Evolutionary conservation across 2,329 filamentous ascomycete genomes (phyloP).

Genomic region (Clonostachys sp.): DNA sequence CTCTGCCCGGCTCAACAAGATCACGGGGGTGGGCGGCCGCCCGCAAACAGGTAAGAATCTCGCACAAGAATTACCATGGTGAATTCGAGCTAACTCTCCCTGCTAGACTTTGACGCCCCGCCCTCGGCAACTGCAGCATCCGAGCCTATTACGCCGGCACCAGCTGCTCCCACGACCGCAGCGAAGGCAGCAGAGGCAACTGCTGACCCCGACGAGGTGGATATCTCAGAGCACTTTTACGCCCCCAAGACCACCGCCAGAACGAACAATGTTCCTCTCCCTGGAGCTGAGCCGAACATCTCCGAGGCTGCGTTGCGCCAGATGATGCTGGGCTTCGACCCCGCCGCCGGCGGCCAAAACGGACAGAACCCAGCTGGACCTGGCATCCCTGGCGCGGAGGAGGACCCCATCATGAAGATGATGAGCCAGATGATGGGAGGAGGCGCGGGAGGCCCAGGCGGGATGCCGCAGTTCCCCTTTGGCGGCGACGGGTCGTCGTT

Average conservation of each 20-base stretch:
- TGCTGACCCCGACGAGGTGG: slow-evolving; percentile 70
- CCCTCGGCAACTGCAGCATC: background rate
- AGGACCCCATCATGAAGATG: slow-evolving; percentile 54
- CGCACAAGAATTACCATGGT: slow-evolving; percentile 6
- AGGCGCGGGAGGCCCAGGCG: slow-evolving; percentile 18
- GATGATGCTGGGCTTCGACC: slow-evolving; percentile 57
- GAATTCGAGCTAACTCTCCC: background rate
- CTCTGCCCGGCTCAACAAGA: slow-evolving; percentile 66
- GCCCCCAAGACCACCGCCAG: slow-evolving; percentile 35
- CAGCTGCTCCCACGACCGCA: slow-evolving; percentile 20
- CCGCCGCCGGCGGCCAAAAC: slow-evolving; percentile 12
- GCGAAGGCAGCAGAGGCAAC: slow-evolving; percentile 21
- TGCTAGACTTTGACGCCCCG: slow-evolving; percentile 2
- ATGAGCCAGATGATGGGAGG: slow-evolving; percentile 66
- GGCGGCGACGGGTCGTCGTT: slow-evolving; percentile 33
- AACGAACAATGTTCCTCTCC: slow-evolving; percentile 22
- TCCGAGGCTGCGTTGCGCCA: slow-evolving; percentile 60
- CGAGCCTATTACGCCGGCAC: slow-evolving; percentile 14
- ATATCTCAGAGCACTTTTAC: slow-evolving; percentile 74
- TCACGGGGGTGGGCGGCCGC: slow-evolving; percentile 61
- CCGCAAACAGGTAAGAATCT: slow-evolving; percentile 20
- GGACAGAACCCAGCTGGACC: slow-evolving; percentile 6
- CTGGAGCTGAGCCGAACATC: slow-evolving; percentile 25
- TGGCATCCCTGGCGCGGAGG: slow-evolving; percentile 13
- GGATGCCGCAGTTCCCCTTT: slow-evolving; percentile 16